Conservation (phyloP, 1,139 yeast genomes). For the Pichia sp. region DNA sequence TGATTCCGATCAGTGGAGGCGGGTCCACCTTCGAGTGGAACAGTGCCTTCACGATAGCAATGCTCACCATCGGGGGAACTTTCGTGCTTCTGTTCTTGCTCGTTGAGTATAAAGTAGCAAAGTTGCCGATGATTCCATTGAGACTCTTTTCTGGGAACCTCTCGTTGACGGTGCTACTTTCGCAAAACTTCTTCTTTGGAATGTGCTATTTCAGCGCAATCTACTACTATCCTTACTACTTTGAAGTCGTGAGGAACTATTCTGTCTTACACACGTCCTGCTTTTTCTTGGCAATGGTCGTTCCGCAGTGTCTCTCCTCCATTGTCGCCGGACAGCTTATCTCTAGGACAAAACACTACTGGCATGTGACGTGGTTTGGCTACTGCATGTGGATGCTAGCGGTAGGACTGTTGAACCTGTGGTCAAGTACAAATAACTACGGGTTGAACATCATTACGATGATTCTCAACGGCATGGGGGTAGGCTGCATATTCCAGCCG, state of each 20-base stretch:
- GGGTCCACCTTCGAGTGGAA: slow-evolving; percentile 50
- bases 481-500: slow-evolving; percentile 54
- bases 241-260: slow-evolving; percentile 44
- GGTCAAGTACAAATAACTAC: background rate
- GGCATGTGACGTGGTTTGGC: slow-evolving; percentile 41
- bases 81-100: slow-evolving; percentile 40
- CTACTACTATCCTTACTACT: slow-evolving; percentile 49
- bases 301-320: slow-evolving; percentile 40
- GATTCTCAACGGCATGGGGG: slow-evolving; percentile 45
- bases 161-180: slow-evolving; percentile 40
- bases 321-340: slow-evolving; percentile 43
- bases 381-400: slow-evolving; percentile 40
- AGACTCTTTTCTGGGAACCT: slow-evolving; percentile 37
- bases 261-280: slow-evolving; percentile 39
- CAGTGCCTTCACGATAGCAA: slow-evolving; percentile 44
- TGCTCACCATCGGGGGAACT: slow-evolving; percentile 45
- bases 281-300: slow-evolving; percentile 41
- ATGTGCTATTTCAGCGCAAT: slow-evolving; percentile 42
- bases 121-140: slow-evolving; percentile 55
- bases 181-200: slow-evolving; percentile 48
- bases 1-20: slow-evolving; percentile 51
- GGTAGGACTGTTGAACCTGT: slow-evolving; percentile 33
- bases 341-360: slow-evolving; percentile 41
- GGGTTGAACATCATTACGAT: slow-evolving; percentile 20
- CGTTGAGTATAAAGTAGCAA: slow-evolving; percentile 48